These are phyloP conservation scores for Penicillium hesseltinei DNA, from an alignment of 2,329 filamentous ascomycete species.

Conservation along the genomic window DNA sequence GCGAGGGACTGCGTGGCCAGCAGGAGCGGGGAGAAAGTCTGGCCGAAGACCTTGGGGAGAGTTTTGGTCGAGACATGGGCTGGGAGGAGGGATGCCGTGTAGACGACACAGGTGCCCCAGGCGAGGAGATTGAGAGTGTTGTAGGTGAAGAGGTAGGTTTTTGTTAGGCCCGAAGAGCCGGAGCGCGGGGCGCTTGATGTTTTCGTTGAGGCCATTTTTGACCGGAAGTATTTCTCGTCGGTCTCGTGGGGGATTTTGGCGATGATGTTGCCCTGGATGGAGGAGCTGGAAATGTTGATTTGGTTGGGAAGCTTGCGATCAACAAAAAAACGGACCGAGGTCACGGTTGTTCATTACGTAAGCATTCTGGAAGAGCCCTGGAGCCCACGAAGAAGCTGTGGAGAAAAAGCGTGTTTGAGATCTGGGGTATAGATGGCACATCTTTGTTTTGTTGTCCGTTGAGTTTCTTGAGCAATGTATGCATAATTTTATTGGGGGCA, in stretches of 20 bases:
- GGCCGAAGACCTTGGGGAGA: constrained; percentile 45
- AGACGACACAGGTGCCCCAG: constrained; percentile 74
- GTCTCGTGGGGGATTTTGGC: constrained; percentile 2
- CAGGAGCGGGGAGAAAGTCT: constrained; percentile 43
- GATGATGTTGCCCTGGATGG: constrained; percentile 7
- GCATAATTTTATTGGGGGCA: not conserved
- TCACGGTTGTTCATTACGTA: constrained; percentile 10
- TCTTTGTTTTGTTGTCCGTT: not conserved
- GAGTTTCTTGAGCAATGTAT: not conserved
- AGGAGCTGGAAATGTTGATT: constrained; percentile 11
- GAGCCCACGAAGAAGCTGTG: constrained; percentile 1
- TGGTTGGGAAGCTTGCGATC: constrained; percentile 5
- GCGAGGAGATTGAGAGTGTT: constrained; percentile 74
- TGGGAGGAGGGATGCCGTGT: constrained; percentile 59
- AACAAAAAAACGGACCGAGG: constrained; percentile 8
- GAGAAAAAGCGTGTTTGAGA: not conserved
- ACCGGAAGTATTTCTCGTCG: not conserved
- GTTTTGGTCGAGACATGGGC: constrained; percentile 51
- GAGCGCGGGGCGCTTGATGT: constrained; percentile 12
- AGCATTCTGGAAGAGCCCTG: constrained; percentile 19
- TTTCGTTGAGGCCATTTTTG: constrained; percentile 18
- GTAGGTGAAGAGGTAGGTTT: constrained; percentile 77
- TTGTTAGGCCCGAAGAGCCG: constrained; percentile 51
- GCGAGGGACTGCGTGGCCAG: constrained; percentile 78
- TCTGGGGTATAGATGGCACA: constrained; percentile 4